Evolutionary conservation across 2,329 filamentous ascomycete genomes (phyloP).

Genomic region (Fonsecaea nubica): DNA sequence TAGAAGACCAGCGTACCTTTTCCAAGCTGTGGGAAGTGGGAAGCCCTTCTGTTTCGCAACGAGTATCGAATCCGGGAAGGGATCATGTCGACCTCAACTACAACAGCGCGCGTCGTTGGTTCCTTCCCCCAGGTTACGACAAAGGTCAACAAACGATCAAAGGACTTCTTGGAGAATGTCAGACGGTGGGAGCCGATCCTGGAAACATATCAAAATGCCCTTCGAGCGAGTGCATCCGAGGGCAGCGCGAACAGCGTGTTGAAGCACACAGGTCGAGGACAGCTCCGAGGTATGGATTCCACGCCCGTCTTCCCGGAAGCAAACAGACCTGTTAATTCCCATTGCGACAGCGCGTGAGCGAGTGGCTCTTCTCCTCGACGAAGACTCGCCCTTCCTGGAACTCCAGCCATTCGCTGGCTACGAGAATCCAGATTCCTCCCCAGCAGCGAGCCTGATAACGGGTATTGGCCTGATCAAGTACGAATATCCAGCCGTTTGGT

Average conservation of each 20-base stretch:
- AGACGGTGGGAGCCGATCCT: background rate
- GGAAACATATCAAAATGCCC: background rate
- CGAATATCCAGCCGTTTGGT: constrained; percentile 45
- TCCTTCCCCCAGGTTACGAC: constrained; percentile 3
- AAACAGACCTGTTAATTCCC: background rate
- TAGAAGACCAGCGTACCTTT: too few species aligned
- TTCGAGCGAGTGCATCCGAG: background rate
- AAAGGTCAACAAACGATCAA: constrained; percentile 3
- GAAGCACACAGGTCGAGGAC: background rate
- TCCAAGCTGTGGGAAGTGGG: background rate
- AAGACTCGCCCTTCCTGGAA: constrained; percentile 51
- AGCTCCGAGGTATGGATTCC: background rate
- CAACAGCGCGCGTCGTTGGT: background rate
- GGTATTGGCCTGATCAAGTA: constrained; percentile 50
- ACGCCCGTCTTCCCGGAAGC: background rate
- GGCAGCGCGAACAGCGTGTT: background rate
- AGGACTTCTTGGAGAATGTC: constrained; percentile 7
- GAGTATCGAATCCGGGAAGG: background rate
- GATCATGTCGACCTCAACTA: constrained; percentile 1
- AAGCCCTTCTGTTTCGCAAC: background rate
- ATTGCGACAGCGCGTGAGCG: background rate
- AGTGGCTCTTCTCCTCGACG: constrained; percentile 45
- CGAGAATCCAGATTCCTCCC: constrained; percentile 46
- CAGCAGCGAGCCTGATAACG: constrained; percentile 48
- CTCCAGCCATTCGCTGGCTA: constrained; percentile 49